Evolutionary conservation across 2,329 filamentous ascomycete genomes (phyloP).

Genomic region (Trichoderma lentiforme): DNA sequence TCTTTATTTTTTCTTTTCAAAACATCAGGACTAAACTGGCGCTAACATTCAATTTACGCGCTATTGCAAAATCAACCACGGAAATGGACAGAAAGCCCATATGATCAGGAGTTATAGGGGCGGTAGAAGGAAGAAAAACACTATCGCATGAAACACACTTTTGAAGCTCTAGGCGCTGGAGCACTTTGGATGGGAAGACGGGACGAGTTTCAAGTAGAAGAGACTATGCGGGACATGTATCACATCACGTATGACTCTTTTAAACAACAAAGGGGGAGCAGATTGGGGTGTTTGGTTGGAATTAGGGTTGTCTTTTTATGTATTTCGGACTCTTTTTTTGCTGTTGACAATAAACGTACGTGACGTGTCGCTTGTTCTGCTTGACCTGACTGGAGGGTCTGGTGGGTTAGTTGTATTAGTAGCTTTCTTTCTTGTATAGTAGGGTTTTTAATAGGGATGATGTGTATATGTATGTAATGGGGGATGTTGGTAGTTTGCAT

Average conservation of each 20-base stretch:
- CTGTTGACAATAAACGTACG: conserved; percentile 11
- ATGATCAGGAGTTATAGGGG: conserved; percentile 14
- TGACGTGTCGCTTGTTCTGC: conserved; percentile 9
- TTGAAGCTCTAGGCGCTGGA: background rate
- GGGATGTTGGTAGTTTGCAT: background rate
- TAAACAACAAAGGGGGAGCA: background rate
- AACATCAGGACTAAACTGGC: background rate
- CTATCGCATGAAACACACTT: conserved; percentile 2
- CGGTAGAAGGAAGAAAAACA: conserved; percentile 9
- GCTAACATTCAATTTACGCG: conserved; percentile 3
- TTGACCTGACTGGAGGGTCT: background rate
- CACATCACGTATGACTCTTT: background rate
- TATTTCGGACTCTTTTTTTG: background rate
- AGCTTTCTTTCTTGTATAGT: background rate
- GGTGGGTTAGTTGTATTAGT: conserved; percentile 12
- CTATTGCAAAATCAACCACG: conserved; percentile 1
- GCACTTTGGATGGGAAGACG: background rate
- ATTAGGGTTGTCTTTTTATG: background rate
- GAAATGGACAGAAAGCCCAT: background rate
- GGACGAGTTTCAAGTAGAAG: background rate
- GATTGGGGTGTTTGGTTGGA: conserved; percentile 8
- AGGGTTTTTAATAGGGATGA: background rate
- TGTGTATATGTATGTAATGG: background rate
- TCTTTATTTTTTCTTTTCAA: background rate
- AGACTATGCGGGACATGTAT: background rate